Evolutionary conservation across 768 basidiomycete genomes (phyloP), one percentile per base, ranked within the genome.

Genomic region (Inosperma sp.): DNA sequence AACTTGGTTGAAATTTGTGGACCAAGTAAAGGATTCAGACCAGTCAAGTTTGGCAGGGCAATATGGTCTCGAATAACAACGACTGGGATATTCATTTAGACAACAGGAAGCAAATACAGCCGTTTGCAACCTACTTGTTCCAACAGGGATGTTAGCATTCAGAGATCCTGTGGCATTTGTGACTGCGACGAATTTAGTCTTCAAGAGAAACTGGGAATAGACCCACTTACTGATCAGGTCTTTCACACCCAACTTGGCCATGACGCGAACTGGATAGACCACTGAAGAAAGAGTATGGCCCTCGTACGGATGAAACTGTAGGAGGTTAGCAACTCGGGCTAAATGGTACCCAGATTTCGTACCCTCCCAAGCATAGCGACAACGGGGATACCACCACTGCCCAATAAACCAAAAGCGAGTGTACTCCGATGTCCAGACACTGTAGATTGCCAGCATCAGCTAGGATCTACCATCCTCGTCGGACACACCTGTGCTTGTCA

Each of bases 341-440:
- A 33, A 8, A 22, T 14, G 36, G 14, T 17, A 8, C 21, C n/a
- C n/a, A n/a, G n/a, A 19, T 37, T 23, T 65, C 80, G 48, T 59
- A 89, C 88, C 63, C 93, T 74, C 52, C 92, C 92, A 25, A 94
- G 82, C 87, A 93, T 93, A 8, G 85, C 88, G 3, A 94, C 88
- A 9, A 88, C 91, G 0, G 93, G 87, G 0, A 86, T 76, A n/a
- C 79, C 78, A 6, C 72, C 76, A 25, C 65, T 62, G 0, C 88
- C 87, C 59, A 93, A 72, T 21, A 82, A 65, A 5, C 92, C 92
- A 66, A 94, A 93, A 0, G 89, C 88, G 17, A 94, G 72, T 7
- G 77, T 68, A 52, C 88, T 90, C 66, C 81, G 80, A 59, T 94
- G 93, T 22, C 93, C 92, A n/a, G 67, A 68, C 19, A 93, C 92